Conservation (phyloP, 179 eudicot species). For the Silene vulgaris region DNA sequence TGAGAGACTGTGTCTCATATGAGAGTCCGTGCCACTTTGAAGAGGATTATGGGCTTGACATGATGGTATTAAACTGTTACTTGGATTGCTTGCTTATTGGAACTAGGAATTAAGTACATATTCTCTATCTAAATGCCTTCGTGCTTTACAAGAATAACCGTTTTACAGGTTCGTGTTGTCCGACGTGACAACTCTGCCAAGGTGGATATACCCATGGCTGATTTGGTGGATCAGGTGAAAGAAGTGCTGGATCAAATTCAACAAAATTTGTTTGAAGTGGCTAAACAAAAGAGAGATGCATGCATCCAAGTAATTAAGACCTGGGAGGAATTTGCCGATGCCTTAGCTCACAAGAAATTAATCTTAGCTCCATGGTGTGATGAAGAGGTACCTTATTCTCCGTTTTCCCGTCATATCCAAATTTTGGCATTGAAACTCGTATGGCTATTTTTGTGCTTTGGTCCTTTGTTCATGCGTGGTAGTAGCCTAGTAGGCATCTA, state of each 20-base stretch:
- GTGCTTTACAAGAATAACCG: neutral
- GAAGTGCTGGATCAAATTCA: conserved; percentile 57
- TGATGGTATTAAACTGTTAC: too few relatives aligned
- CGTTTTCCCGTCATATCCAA: neutral
- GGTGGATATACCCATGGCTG: conserved; percentile 63
- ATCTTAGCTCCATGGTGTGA: conserved; percentile 99
- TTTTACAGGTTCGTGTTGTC: conserved; percentile 71
- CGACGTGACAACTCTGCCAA: conserved; percentile 80
- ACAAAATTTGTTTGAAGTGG: conserved; percentile 60
- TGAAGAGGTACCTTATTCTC: conserved; percentile 63
- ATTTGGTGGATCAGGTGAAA: conserved; percentile 52
- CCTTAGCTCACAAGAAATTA: conserved; percentile 73
- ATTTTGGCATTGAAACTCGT: too few relatives aligned
- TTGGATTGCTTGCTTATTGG: too few relatives aligned
- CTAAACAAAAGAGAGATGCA: conserved; percentile 76
- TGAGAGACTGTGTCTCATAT: too few relatives aligned
- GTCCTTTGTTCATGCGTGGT: too few relatives aligned
- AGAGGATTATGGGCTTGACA: too few relatives aligned
- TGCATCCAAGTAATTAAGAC: conserved; percentile 62
- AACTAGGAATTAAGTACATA: too few relatives aligned
- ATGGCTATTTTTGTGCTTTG: too few relatives aligned
- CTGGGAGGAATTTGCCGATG: conserved; percentile 92
- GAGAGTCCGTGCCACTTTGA: too few relatives aligned
- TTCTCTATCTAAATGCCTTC: neutral
- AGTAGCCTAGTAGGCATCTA: neutral